Evolutionary conservation across 345 rosid species (phyloP).

Genomic region (Eucalyptus pauciflora): DNA sequence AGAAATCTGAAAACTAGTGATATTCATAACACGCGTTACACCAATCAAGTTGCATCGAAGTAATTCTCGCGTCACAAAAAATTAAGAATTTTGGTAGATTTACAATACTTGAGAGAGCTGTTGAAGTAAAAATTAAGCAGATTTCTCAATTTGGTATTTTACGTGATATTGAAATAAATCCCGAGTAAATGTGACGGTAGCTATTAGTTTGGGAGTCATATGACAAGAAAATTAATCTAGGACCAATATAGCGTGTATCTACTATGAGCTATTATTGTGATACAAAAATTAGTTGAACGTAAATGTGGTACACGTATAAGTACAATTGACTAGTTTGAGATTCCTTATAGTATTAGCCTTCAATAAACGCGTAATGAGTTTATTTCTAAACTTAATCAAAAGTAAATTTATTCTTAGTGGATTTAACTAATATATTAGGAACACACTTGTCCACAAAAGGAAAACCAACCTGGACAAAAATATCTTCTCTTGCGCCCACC

Average conservation of each 20-base stretch:
- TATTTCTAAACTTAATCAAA: neutral
- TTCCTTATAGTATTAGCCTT: neutral
- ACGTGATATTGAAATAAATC: neutral
- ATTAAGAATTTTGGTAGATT: neutral
- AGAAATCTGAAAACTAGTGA: neutral
- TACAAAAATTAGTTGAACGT: neutral
- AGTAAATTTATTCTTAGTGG: neutral
- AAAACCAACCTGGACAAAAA: neutral
- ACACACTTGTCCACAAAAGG: neutral
- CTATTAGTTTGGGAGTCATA: neutral
- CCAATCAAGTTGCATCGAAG: rapidly evolving
- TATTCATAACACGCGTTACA: rapidly evolving
- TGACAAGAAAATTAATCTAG: neutral
- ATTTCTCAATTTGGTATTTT: neutral
- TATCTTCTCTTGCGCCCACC: neutral
- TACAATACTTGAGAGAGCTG: neutral
- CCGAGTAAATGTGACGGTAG: rapidly evolving
- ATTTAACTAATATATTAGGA: neutral
- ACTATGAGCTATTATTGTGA: neutral
- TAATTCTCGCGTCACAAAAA: rapidly evolving
- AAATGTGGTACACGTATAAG: rapidly evolving
- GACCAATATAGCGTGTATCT: neutral
- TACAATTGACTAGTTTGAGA: neutral
- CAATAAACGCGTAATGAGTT: rapidly evolving
- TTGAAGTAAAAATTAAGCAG: rapidly evolving